Conservation (phyloP, 148 eudicot genomes). For the Drosera capensis region DNA sequence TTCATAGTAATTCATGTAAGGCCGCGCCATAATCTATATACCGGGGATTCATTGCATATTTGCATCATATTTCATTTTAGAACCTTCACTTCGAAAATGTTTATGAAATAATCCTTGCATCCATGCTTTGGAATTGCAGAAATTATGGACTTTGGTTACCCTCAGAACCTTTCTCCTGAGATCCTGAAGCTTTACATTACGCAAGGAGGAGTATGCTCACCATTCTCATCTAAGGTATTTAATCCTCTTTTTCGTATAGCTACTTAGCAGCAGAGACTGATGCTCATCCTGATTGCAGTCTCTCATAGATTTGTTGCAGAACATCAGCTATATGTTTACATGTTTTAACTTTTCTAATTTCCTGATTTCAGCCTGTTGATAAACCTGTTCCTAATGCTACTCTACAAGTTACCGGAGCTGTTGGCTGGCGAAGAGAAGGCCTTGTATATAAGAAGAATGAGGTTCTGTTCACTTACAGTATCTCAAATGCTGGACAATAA, state of each 20-base stretch:
- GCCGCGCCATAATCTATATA: too few relatives aligned
- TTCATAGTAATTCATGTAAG: too few relatives aligned
- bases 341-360: conserved; percentile 3
- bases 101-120: too few relatives aligned
- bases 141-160: conserved; percentile 99
- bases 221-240: conserved; percentile 87
- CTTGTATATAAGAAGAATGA: conserved; percentile 93
- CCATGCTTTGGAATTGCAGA: conserved; percentile 31
- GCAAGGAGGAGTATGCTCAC: conserved; percentile 94
- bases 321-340: too few relatives aligned
- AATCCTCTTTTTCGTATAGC: too few relatives aligned
- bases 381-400: conserved; percentile 99
- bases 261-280: too few relatives aligned
- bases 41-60: too few relatives aligned
- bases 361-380: conserved; percentile 86
- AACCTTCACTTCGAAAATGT: too few relatives aligned
- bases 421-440: conserved; percentile 98
- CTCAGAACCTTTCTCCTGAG: conserved; percentile 94
- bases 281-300: not conserved
- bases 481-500: conserved; percentile 2
- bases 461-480: conserved; percentile 17
- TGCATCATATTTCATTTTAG: too few relatives aligned
- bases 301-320: too few relatives aligned
- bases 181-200: conserved; percentile 95
- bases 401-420: conserved; percentile 98